A percentile compares a stretch with the other conserved stretches of the same genome.
phyloP scores from a whole-genome alignment of 2,329 filamentous ascomycete genomes.

The Madurella fahalii region DNA sequence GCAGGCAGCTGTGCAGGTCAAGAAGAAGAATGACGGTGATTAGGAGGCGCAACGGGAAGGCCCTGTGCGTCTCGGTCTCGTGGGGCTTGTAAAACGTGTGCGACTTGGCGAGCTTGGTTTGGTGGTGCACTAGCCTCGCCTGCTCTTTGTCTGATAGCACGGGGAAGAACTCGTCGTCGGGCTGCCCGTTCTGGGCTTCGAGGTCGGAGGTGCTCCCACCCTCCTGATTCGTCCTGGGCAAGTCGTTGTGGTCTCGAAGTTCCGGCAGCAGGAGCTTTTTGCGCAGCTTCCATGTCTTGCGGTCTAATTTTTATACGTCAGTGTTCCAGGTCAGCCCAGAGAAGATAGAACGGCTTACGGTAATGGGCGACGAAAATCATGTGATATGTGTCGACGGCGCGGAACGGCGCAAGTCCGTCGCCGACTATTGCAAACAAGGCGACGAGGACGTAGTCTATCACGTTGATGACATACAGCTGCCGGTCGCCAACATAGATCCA shows the following conservation, averaged over 20 bases:
- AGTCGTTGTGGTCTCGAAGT: constrained; percentile 64
- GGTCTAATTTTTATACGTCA: constrained; percentile 29
- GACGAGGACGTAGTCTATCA: constrained; percentile 68
- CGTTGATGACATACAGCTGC: constrained; percentile 65
- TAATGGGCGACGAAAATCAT: constrained; percentile 80
- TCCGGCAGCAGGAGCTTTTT: constrained; percentile 58
- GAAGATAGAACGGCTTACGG: constrained; percentile 30
- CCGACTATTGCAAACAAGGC: constrained; percentile 68
- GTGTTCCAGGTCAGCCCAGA: constrained; percentile 32
- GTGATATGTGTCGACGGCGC: constrained; percentile 78
- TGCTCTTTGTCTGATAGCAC: constrained; percentile 66
- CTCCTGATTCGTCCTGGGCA: constrained; percentile 40
- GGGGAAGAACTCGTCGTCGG: constrained; percentile 46
- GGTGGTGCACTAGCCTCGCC: constrained; percentile 67
- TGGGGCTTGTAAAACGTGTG: constrained; percentile 89
- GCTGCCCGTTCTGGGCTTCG: constrained; percentile 40
- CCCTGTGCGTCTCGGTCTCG: constrained; percentile 75
- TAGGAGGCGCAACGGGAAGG: constrained; percentile 71
- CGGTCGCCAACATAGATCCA: constrained; percentile 79
- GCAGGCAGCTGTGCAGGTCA: constrained; percentile 74
- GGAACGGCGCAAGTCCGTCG: constrained; percentile 69
- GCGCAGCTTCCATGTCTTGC: constrained; percentile 60
- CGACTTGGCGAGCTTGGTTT: constrained; percentile 73
- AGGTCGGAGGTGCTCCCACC: constrained; percentile 26
- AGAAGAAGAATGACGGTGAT: constrained; percentile 74